Base-by-base conservation (phyloP, 2,329 filamentous ascomycete genomes). In the Exophiala dermatitidis region DNA sequence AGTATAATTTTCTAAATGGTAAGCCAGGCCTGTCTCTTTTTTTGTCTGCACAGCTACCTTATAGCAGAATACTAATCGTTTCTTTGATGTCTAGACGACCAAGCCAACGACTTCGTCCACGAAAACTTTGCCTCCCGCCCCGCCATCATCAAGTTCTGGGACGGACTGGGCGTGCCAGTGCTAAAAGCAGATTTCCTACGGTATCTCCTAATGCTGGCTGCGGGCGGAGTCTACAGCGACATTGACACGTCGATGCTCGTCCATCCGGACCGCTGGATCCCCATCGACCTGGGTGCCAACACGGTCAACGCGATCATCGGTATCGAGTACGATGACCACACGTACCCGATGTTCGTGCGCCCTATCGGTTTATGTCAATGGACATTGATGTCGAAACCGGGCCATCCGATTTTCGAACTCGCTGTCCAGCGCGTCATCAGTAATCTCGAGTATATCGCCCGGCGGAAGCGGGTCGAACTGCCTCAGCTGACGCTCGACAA, bases 291-390 rank as follows among this genome's bases (percentile, higher is more conserved):
- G 38, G 85, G 90, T 40, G 81, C 83, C 57, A 82, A 84, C 58
- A 81, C 83, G 1, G 79, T 96, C 62, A 93, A 93, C 6, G 77
- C 97, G 58, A 84, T 97, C 36, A 79, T 97, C 65, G 93, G 93
- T 54, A 96, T 97, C 61, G 93, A 97, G 73, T 91, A 93, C 4
- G 93, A 98, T 66, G 89, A 93, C 0, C 83, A 83, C 0, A 75
- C 80, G 4, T 86, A 80, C 68, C 72, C 69, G 12, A 72, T 86
- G 1, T 83, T 84, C 10, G 90, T 96, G 69, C 82, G 93, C 38
- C 80, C 82, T 2, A 90, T 98, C 56, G 91, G 97, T 68, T 96
- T 98, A 71, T 97, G 93, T 72, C 93, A 98, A 69, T 97, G 93
- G 93, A 98, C 93, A 1, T 95, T 98, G 58, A 90, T 96, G 71